Conservation (phyloP, 2,329 filamentous ascomycete genomes). For the Ciborinia camelliae region DNA sequence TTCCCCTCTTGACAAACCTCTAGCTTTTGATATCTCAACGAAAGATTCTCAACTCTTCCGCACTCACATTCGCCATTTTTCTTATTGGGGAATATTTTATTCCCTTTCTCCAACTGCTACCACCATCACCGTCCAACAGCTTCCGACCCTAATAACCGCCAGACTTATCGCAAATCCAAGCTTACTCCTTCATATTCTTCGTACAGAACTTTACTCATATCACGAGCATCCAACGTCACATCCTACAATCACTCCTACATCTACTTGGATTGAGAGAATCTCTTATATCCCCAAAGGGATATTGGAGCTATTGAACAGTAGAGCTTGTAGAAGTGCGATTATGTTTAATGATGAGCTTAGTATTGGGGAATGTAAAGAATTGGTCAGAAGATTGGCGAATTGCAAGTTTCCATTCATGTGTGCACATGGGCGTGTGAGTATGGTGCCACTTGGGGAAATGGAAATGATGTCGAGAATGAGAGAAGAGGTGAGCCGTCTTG, state of each 20-base stretch:
- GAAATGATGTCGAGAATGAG: background rate
- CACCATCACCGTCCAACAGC: conserved; percentile 48
- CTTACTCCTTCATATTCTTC: conserved; percentile 69
- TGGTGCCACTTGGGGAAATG: conserved; percentile 59
- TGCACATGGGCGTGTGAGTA: conserved; percentile 70
- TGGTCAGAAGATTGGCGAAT: conserved; percentile 55
- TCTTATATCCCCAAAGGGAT: conserved; percentile 71
- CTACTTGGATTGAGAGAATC: conserved; percentile 58
- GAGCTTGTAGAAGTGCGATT: conserved; percentile 74
- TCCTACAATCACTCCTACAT: conserved; percentile 24
- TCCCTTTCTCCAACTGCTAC: conserved; percentile 15
- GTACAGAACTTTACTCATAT: conserved; percentile 68
- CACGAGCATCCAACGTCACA: conserved; percentile 20
- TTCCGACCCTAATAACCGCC: conserved; percentile 73
- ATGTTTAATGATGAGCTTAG: conserved; percentile 79
- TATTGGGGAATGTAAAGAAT: conserved; percentile 51
- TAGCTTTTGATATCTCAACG: conserved; percentile 62
- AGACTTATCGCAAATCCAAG: conserved; percentile 70
- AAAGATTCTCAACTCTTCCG: conserved; percentile 60
- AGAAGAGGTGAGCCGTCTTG: background rate
- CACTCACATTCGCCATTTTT: conserved; percentile 55
- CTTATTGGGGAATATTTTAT: conserved; percentile 69
- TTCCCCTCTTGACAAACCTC: conserved; percentile 47
- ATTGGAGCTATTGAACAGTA: conserved; percentile 71
- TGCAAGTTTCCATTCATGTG: conserved; percentile 79